Percentiles rank a stretch among this genome's conserved stretches.
Evolutionary conservation across 129 eudicot species (phyloP).

Genomic region (Centrapalus pauciflorus): DNA sequence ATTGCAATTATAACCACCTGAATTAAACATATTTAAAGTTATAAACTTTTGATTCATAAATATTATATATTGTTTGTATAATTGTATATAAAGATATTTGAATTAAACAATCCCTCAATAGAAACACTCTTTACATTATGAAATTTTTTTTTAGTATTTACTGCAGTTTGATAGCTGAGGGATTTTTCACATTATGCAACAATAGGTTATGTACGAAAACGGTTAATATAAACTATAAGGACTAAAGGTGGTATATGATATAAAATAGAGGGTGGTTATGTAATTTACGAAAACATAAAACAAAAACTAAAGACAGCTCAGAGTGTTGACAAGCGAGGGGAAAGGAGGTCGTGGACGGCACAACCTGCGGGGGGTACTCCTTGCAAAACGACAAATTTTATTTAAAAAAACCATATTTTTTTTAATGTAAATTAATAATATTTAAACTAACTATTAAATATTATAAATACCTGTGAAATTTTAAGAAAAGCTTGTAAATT

Average conservation of each 20-base stretch:
- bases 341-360: constrained; percentile 29
- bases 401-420: not conserved
- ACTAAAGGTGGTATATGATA: not conserved
- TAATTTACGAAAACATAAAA: constrained; percentile 10
- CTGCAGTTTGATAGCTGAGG: not conserved
- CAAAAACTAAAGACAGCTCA: constrained; percentile 30
- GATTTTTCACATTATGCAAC: not conserved
- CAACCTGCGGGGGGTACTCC: constrained; percentile 19
- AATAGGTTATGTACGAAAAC: not conserved
- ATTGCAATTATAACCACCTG: not conserved
- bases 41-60: not conserved
- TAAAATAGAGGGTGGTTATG: not conserved
- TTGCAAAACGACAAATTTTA: constrained; percentile 14
- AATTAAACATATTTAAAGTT: not conserved
- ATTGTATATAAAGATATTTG: not conserved
- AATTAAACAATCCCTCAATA: not conserved
- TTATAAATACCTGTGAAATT: too few relatives aligned
- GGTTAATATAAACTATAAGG: not conserved
- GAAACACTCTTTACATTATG: not conserved
- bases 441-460: too few relatives aligned
- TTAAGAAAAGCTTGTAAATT: too few relatives aligned
- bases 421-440: too few relatives aligned
- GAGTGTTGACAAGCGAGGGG: constrained; percentile 17
- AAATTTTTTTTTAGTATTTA: not conserved
- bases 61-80: not conserved